These are phyloP conservation scores for Purpureocillium lavendulum DNA, from an alignment of 2,329 filamentous ascomycete species.

Conservation along the genomic window DNA sequence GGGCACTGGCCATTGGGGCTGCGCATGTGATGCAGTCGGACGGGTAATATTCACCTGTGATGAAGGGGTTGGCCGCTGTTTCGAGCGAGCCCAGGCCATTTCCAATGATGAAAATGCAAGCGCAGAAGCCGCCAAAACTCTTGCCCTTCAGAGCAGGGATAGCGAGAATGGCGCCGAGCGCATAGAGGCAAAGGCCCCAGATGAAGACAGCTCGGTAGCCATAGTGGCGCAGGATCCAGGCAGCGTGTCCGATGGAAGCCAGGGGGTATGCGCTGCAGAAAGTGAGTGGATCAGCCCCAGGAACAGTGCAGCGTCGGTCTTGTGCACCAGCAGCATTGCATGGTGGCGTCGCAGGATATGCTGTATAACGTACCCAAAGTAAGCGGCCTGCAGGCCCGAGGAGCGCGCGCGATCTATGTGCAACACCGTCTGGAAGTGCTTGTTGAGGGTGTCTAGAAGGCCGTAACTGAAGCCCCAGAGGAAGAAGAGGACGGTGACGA, in stretches of 20 bases:
- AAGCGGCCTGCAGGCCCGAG: conserved; percentile 39
- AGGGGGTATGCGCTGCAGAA: conserved; percentile 54
- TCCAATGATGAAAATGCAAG: conserved; percentile 64
- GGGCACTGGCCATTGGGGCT: too few relatives aligned
- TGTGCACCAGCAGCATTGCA: not conserved
- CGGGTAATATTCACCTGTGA: too few relatives aligned
- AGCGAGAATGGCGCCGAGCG: conserved; percentile 47
- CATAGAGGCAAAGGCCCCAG: conserved; percentile 59
- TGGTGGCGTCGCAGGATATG: not conserved
- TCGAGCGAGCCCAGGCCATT: conserved; percentile 67
- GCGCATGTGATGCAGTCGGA: too few relatives aligned
- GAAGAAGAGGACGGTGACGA: conserved; percentile 41
- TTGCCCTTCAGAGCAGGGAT: conserved; percentile 49
- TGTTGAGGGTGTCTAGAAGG: conserved; percentile 39
- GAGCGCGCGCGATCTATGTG: conserved; percentile 34
- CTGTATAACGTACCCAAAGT: conserved; percentile 42
- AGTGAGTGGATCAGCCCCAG: conserved; percentile 19
- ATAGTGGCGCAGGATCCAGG: conserved; percentile 54
- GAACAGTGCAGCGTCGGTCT: conserved; percentile 8
- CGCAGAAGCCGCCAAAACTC: conserved; percentile 68
- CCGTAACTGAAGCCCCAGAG: conserved; percentile 40
- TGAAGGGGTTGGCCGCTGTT: conserved; percentile 70
- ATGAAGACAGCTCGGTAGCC: conserved; percentile 64
- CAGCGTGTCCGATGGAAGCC: conserved; percentile 57
- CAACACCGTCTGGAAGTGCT: conserved; percentile 39